These are phyloP conservation scores for Xylariaceae sp. DNA, from an alignment of 2,329 filamentous ascomycete species.

Conservation along the genomic window DNA sequence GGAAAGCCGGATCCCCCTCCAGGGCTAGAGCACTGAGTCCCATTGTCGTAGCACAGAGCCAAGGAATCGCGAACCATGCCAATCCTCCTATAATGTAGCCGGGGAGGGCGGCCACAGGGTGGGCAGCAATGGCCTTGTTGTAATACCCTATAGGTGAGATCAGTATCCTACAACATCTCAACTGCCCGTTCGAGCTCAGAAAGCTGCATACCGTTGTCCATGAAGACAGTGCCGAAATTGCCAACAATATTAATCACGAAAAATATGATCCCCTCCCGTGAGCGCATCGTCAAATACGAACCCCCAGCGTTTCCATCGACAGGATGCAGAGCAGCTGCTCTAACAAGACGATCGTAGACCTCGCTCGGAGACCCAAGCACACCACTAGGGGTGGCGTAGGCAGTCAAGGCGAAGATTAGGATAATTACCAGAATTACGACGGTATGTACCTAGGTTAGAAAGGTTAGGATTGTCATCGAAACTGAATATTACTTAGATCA, in stretches of 20 bases:
- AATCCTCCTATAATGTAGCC: constrained; percentile 87
- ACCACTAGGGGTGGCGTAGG: constrained; percentile 73
- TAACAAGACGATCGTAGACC: constrained; percentile 77
- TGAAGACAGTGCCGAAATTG: constrained; percentile 83
- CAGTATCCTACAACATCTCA: not conserved
- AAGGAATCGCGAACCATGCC: constrained; percentile 91
- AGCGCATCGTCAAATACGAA: constrained; percentile 85
- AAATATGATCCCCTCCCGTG: constrained; percentile 80
- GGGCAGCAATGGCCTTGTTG: constrained; percentile 91
- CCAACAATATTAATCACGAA: constrained; percentile 90
- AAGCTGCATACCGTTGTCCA: constrained; percentile 63
- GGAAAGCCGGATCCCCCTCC: constrained; percentile 72
- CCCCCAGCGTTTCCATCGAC: constrained; percentile 79
- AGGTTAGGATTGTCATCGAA: not conserved
- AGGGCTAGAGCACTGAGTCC: constrained; percentile 80
- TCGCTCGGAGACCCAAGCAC: constrained; percentile 71
- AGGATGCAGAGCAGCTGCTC: constrained; percentile 70
- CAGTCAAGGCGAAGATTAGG: constrained; percentile 79
- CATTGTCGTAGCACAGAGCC: constrained; percentile 87
- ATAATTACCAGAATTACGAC: constrained; percentile 85
- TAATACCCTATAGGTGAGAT: constrained; percentile 61
- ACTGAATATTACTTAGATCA: not conserved
- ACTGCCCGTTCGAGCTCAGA: not conserved
- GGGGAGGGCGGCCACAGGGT: constrained; percentile 81
- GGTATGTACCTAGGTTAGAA: constrained; percentile 71